Evolutionary conservation across 345 rosid genomes (phyloP).

Genomic region (Rhodamnia argentea): DNA sequence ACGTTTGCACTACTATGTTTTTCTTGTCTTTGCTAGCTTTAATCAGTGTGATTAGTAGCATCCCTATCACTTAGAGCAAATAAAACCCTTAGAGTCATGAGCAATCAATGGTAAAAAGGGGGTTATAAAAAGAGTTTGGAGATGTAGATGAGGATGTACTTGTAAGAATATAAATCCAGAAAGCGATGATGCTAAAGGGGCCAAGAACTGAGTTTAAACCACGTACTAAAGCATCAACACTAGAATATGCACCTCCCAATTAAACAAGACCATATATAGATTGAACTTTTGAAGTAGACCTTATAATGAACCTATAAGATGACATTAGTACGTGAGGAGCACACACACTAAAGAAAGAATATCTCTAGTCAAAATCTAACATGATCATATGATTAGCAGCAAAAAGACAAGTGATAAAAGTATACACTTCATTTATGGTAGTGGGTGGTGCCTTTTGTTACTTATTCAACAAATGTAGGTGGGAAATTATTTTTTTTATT

Average conservation of each 20-base stretch:
- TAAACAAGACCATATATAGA: neutral
- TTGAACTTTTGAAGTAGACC: neutral
- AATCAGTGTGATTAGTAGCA: neutral
- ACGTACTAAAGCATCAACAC: neutral
- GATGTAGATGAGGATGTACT: neutral
- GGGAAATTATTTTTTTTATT: neutral
- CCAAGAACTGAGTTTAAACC: neutral
- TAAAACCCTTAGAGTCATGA: neutral
- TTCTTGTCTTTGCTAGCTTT: neutral
- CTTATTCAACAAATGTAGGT: slow-evolving; percentile 8
- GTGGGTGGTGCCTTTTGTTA: slow-evolving; percentile 2
- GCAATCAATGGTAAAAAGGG: neutral
- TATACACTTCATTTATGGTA: neutral
- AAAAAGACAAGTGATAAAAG: neutral
- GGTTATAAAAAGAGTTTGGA: neutral
- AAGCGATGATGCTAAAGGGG: neutral
- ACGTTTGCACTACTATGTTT: neutral
- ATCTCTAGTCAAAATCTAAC: neutral
- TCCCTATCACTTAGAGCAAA: neutral
- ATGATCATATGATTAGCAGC: neutral
- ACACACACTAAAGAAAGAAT: neutral
- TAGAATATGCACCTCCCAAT: neutral
- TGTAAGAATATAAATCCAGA: neutral
- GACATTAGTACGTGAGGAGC: slow-evolving; percentile 3
- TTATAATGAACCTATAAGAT: neutral